Conservation (phyloP, 2,329 filamentous ascomycete species). For the Sporothrix sp. region DNA sequence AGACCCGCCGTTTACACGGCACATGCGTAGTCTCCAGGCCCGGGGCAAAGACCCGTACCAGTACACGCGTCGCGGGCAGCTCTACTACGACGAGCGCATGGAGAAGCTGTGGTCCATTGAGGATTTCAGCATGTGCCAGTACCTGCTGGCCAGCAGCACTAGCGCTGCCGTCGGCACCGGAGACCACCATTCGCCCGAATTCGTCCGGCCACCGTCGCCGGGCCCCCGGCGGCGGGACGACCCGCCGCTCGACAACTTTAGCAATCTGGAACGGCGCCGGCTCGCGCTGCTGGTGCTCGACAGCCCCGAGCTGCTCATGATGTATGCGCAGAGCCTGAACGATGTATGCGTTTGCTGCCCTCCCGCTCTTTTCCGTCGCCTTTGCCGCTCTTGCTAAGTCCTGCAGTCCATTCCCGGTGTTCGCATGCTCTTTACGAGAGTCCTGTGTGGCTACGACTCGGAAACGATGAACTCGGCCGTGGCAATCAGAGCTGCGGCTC, state of each 20-base stretch:
- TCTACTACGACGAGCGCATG: not conserved
- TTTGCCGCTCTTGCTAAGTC: not conserved
- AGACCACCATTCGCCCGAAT: not conserved
- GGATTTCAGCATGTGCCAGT: too few species aligned
- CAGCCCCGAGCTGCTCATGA: conserved; percentile 48
- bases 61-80: not conserved
- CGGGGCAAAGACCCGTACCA: conserved; percentile 43
- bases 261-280: conserved; percentile 34
- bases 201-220: not conserved
- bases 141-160: too few species aligned
- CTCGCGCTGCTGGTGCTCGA: conserved; percentile 46
- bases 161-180: not conserved
- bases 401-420: conserved; percentile 45
- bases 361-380: not conserved
- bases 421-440: conserved; percentile 44
- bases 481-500: too few species aligned
- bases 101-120: not conserved
- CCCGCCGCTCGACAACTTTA: conserved; percentile 29
- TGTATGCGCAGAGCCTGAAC: conserved; percentile 43
- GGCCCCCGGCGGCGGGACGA: not conserved
- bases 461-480: too few species aligned
- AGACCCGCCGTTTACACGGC: conserved; percentile 30
- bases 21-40: conserved; percentile 50
- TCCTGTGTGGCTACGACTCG: conserved; percentile 44
- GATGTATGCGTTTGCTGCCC: conserved; percentile 35